Conservation (phyloP, 345 rosid genomes). For the Microcos paniculata region DNA sequence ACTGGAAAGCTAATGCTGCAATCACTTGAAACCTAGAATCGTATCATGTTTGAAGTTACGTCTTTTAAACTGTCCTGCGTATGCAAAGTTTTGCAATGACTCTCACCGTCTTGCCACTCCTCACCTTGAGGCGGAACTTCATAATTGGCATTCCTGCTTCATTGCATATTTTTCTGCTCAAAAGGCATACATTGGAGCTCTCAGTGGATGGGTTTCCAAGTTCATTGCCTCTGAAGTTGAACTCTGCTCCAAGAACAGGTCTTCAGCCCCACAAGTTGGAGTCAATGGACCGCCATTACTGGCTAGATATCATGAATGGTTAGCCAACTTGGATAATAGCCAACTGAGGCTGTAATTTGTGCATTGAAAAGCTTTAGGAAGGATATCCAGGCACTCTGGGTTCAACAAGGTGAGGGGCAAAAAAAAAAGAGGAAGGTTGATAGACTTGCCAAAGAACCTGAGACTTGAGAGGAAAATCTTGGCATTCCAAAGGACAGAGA, state of each 20-base stretch:
- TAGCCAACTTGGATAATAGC: conserved; percentile 31
- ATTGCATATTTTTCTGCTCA: conserved; percentile 30
- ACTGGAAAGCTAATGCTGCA: conserved; percentile 40
- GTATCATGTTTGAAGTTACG: conserved; percentile 36
- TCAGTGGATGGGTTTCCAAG: conserved; percentile 40
- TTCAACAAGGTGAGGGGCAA: conserved; percentile 44
- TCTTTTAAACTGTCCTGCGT: conserved; percentile 22
- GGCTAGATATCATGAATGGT: conserved; percentile 37
- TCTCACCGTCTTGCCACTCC: conserved; percentile 42
- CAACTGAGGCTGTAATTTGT: conserved; percentile 31
- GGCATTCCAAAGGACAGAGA: conserved; percentile 35
- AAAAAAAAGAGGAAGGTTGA: conserved; percentile 45
- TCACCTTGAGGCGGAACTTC: conserved; percentile 40
- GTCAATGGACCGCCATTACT: conserved; percentile 30
- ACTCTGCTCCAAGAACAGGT: conserved; percentile 19
- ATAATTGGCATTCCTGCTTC: conserved; percentile 40
- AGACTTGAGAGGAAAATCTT: conserved; percentile 27
- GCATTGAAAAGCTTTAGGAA: conserved; percentile 31
- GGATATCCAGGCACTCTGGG: conserved; percentile 30
- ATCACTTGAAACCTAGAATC: conserved; percentile 40
- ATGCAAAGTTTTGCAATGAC: conserved; percentile 28
- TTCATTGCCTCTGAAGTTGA: conserved; percentile 35
- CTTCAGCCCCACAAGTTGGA: conserved; percentile 9
- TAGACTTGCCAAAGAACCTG: conserved; percentile 31
- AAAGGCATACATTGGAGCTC: conserved; percentile 43